These are phyloP conservation scores for Neckera pumila DNA, from an alignment of 225 moss, liverwort and hornwort species.

Conservation along the genomic window DNA sequence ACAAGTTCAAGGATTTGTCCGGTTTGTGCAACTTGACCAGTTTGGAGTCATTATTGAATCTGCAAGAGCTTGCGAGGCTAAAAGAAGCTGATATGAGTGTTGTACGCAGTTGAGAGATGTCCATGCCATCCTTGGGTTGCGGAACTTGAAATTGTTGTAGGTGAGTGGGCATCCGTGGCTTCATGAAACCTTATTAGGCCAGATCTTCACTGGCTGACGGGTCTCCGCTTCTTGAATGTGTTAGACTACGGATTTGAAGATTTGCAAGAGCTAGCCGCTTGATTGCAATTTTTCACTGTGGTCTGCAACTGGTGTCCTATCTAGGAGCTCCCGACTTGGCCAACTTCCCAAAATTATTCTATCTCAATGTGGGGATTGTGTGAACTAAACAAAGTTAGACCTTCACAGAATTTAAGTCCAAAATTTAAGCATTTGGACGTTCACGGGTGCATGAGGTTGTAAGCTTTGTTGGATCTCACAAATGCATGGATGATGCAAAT, in stretches of 20 bases:
- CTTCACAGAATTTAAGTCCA: fast-evolving
- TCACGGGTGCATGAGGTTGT: not conserved
- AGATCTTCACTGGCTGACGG: no score
- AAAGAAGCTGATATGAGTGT: not conserved
- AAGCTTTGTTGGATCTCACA: not conserved
- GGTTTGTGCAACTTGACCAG: not conserved
- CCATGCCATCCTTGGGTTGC: no score
- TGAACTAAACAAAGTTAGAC: not conserved
- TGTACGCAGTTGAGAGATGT: not conserved
- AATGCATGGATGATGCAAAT: not conserved
- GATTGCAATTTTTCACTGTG: not conserved
- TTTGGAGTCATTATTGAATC: not conserved
- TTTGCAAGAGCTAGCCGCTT: fast-evolving
- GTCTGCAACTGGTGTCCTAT: fast-evolving
- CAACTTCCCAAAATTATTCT: not conserved
- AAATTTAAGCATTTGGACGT: not conserved
- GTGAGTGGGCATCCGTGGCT: not conserved
- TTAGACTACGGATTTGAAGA: fast-evolving
- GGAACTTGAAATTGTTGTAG: no score
- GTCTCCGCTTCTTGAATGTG: not conserved
- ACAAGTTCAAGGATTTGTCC: not conserved
- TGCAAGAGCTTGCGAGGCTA: not conserved
- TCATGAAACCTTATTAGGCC: not conserved
- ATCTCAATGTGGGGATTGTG: not conserved
- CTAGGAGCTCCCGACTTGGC: not conserved